Base-by-base conservation (phyloP, 2,329 filamentous ascomycete species). In the Podosphaera leucotricha region DNA sequence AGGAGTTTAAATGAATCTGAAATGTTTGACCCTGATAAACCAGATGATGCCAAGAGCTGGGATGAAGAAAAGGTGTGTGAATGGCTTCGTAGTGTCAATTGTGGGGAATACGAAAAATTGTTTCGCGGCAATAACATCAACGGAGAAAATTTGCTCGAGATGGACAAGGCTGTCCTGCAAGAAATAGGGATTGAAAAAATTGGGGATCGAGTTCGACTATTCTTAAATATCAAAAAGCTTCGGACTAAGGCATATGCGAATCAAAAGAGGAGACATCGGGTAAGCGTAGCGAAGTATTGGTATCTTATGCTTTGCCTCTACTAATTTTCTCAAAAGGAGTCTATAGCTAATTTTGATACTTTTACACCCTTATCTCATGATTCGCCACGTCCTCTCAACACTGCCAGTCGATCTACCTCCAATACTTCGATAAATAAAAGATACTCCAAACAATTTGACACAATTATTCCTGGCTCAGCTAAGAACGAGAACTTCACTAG, bases 121-220 rank as follows among this genome's bases (percentile, higher is more conserved):
- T 94, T 94, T 62, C 64, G 81, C 62, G 77, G 77, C 58, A 93
- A 98, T 60, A 83, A 95, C 61, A 94, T 98, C 66, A 98, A 90
- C 58, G 90, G 90, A 55, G 85, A 94, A 64, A 94, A 92, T 58
- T 67, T 98, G 38, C 70, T 98, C 53, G 90, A 98, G 63, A 87
- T 94, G 69, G 90, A 98, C 62, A 92, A 93, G 66, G 79, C 85
- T 45, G 84, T 92, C 36, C 69, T 98, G 50, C 92, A 93, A 61
- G 90, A 98, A 61, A 92, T 98, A 75, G 90, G 90, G 38, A 87
- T 98, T 53, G 92, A 93, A 53, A 98, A 95, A 62, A 82, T 98
- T 51, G 90, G 90, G 50, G 90, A 98, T 61, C 77, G 90, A 44
- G 87, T 98, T 30, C 81, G 87, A 49, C 78, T 98, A 48, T 86